These are phyloP conservation scores for Rhytidiadelphus loreus DNA, from an alignment of 225 moss, liverwort and hornwort species.

Conservation along the genomic window DNA sequence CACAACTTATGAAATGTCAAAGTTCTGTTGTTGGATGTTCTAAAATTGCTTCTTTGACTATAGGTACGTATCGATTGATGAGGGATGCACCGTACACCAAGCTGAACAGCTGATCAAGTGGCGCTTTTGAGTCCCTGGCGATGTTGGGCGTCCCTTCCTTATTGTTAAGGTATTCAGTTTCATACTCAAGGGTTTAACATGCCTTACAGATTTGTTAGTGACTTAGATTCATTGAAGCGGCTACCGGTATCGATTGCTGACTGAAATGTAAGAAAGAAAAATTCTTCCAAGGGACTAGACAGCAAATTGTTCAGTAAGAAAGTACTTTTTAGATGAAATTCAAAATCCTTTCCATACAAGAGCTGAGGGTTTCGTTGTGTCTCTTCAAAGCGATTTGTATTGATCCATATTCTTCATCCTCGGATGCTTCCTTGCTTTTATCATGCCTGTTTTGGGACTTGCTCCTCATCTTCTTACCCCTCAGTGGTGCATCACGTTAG, in stretches of 20 bases:
- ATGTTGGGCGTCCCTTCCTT: neutral
- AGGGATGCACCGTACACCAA: neutral
- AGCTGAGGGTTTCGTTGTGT: neutral
- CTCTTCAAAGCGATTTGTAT: neutral
- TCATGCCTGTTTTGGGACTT: neutral
- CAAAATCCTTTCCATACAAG: neutral
- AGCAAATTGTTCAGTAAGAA: neutral
- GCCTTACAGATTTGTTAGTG: neutral
- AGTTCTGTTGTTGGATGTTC: neutral
- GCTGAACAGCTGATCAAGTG: neutral
- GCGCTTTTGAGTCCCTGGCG: neutral
- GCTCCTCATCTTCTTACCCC: neutral
- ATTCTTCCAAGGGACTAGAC: neutral
- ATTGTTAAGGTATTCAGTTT: neutral
- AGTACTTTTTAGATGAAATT: neutral
- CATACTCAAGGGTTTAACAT: neutral
- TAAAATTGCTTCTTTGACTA: neutral
- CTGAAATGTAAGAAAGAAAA: neutral
- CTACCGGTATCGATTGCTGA: neutral
- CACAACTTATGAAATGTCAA: neutral
- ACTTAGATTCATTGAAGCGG: neutral
- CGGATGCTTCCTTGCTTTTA: neutral
- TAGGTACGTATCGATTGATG: neutral
- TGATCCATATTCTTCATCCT: neutral
- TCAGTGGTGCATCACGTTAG: neutral